Conservation (phyloP, 2,329 filamentous ascomycete genomes). For the Chaetoscypha palmicola region DNA sequence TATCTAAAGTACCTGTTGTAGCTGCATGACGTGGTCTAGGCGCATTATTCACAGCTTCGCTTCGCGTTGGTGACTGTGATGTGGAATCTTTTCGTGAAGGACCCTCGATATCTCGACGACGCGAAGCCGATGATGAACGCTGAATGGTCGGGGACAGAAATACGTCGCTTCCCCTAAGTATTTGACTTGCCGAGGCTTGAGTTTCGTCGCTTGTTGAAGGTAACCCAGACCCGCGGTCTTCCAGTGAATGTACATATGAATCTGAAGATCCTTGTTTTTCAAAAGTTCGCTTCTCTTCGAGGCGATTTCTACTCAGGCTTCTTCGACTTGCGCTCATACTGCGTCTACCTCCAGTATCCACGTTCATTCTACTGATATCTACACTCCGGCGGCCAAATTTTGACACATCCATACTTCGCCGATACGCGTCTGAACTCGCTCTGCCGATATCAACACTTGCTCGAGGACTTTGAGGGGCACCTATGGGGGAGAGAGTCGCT, state of each 20-base stretch:
- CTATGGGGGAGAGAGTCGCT: constrained; percentile 50
- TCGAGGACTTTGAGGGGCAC: constrained; percentile 43
- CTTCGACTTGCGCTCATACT: constrained; percentile 57
- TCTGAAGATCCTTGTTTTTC: constrained; percentile 60
- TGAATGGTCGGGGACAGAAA: constrained; percentile 73
- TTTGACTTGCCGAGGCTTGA: constrained; percentile 82
- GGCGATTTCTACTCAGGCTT: constrained; percentile 43
- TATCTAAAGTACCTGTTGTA: constrained; percentile 23
- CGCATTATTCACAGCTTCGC: constrained; percentile 10
- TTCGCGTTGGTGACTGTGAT: constrained; percentile 20
- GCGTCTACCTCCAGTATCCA: constrained; percentile 42
- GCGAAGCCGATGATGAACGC: constrained; percentile 34
- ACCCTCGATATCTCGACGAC: constrained; percentile 16
- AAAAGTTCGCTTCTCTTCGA: constrained; percentile 43
- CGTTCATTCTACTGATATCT: constrained; percentile 41
- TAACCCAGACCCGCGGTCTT: constrained; percentile 63
- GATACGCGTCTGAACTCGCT: constrained; percentile 47
- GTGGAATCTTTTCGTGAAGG: constrained; percentile 11
- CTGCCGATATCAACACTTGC: constrained; percentile 47
- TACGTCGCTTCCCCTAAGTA: constrained; percentile 77
- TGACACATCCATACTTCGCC: constrained; percentile 43
- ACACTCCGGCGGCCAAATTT: constrained; percentile 39
- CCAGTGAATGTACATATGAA: constrained; percentile 67
- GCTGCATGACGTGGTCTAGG: constrained; percentile 11
- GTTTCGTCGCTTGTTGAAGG: constrained; percentile 65